Base-by-base conservation (phyloP, 768 basidiomycete species). In the Rhodosporidiobolus odoratus region DNA sequence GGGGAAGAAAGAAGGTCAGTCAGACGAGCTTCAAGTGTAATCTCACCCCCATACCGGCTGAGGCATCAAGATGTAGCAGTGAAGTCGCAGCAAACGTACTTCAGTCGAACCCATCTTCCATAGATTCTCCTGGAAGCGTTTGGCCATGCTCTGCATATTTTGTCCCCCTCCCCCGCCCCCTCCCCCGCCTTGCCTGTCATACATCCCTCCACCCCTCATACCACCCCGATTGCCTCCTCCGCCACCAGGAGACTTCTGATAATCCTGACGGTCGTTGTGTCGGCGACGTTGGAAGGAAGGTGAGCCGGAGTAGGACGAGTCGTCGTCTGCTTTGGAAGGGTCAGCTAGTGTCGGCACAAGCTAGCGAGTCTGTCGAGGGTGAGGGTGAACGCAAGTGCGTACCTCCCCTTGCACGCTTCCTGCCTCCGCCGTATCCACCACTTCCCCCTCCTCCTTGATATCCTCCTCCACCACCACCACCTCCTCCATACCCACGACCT, bases 41-140 rank as follows among this genome's bases (percentile, higher is more conserved):
- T n/a, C n/a, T n/a, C n/a, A n/a, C n/a, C n/a, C n/a, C n/a, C n/a
- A n/a, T n/a, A n/a, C n/a, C n/a, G n/a, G n/a, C n/a, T n/a, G n/a
- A n/a, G n/a, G n/a, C n/a, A n/a, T n/a, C n/a, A n/a, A n/a, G n/a
- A n/a, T n/a, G n/a, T n/a, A n/a, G n/a, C n/a, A n/a, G n/a, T n/a
- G n/a, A n/a, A n/a, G n/a, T n/a, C n/a, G n/a, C n/a, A n/a, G n/a
- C n/a, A 48, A 16, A 48, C n/a, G 45, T 48, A 16, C 45, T 48
- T 16, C 45, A 48, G 16, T n/a, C 16, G 45, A n/a, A 48, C 79
- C 80, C 2, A 81, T 69, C 65, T 76, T 76, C 62, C 80, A 76
- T 13, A 81, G 61, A 65, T 68, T 75, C 69, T 78, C 79, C 74
- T 75, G 76, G 70, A 78, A 74, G 59, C 77, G 75, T 4, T 47